A percentile compares a stretch with the other conserved stretches of the same genome.
phyloP scores from a whole-genome alignment of 345 rosid species.

The Dovyalis caffra region DNA sequence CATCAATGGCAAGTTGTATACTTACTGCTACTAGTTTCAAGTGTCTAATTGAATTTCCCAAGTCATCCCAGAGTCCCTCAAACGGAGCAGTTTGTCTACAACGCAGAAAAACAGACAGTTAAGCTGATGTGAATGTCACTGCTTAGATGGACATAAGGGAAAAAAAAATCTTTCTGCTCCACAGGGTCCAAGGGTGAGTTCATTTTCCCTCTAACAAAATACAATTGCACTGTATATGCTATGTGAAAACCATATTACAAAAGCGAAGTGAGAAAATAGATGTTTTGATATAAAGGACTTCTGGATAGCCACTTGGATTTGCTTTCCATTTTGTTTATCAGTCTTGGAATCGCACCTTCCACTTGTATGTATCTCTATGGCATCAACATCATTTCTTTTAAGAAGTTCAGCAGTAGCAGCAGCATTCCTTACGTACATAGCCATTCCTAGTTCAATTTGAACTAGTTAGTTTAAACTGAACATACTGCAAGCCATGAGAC shows the following conservation, averaged over 20 bases:
- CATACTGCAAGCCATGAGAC: background rate
- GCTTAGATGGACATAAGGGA: background rate
- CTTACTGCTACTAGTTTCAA: slow-evolving; percentile 60
- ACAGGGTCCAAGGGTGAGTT: background rate
- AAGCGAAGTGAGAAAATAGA: background rate
- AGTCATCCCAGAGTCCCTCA: slow-evolving; percentile 48
- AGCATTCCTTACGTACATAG: slow-evolving; percentile 49
- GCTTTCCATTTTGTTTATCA: background rate
- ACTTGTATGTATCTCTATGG: slow-evolving; percentile 62
- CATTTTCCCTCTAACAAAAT: background rate
- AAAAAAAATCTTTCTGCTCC: background rate
- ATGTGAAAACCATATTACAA: background rate
- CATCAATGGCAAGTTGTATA: background rate
- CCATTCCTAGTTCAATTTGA: slow-evolving; percentile 32
- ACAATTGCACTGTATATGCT: background rate
- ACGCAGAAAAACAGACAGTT: background rate
- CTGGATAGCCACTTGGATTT: background rate
- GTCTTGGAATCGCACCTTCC: slow-evolving; percentile 39
- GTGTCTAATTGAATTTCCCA: slow-evolving; percentile 36
- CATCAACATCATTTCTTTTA: slow-evolving; percentile 44
- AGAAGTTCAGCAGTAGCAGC: slow-evolving; percentile 49
- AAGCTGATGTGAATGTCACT: background rate
- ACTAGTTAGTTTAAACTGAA: slow-evolving; percentile 5
- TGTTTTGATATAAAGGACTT: background rate
- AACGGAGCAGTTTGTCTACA: slow-evolving; percentile 45